Evolutionary conservation across 192 early-diverging fungal genomes (phyloP), one percentile per base, ranked within the genome.

Genomic region (Neocallimastix lanati): DNA sequence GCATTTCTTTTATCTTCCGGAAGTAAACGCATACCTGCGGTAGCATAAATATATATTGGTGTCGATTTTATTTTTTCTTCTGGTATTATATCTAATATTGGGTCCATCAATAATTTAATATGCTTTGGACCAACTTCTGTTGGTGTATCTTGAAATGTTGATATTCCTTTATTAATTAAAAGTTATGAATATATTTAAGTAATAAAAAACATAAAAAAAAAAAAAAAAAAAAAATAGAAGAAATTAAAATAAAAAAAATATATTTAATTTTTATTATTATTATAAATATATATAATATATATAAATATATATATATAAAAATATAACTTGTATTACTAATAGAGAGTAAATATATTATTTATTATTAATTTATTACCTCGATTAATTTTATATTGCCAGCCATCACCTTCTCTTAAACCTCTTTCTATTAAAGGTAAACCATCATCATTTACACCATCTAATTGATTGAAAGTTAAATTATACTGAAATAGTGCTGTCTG

Each of bases 11-110:
- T 83, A 40, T 85, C 81, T 1, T 78, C 79, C 16, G 85, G 87
- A 16, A 95, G 82, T 28, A 96, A 86, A 16, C 98, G 91, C 90
- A 99, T 93, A 11, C 98, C 98, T 1, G 96, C 98, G 0, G 98
- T 99, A 16, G 98, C 97, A 35, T 95, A 85, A 25, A 99, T 82
- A 82, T 91, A 94, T 15, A 99, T 87, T 5, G 94, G 97, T 28
- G 97, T 99, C 0, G 81, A 76, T 0, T 84, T 28, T 36, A 91
- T 84, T 67, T 90, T 82, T 28, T 83, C 78, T 30, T 29, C 58
- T 0, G 98, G 98, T 9, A 99, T 87, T 4, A 91, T 84, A 29
- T 84, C 36, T 28, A 84, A 78, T 11, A 96, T 93, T 86, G 94
- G 95, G 79, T 92, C 89, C 76, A 99, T 82, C 16, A 99, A 83